Conservation (phyloP, 1,139 yeast genomes). For the Eremothecium gossypii region DNA sequence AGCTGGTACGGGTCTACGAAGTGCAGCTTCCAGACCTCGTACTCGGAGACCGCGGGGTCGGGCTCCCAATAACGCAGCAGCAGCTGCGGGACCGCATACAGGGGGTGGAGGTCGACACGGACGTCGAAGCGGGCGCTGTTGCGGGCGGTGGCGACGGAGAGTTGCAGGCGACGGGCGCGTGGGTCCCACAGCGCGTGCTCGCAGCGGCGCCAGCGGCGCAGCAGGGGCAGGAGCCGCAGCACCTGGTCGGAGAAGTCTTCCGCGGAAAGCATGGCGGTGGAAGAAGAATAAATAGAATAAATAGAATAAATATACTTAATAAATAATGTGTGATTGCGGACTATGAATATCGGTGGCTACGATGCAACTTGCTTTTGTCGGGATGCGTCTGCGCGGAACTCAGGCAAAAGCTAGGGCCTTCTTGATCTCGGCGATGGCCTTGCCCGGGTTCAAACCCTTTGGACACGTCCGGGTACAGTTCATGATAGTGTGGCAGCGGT, state of each 20-base stretch:
- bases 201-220: constrained; percentile 5
- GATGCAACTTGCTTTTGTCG: too few relatives aligned
- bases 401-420: constrained; percentile 61
- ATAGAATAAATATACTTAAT: constrained; percentile 4
- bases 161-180: neutral
- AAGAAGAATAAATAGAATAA: neutral
- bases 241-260: too few relatives aligned
- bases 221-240: constrained; percentile 3
- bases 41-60: constrained; percentile 3
- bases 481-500: constrained; percentile 99
- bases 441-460: constrained; percentile 97
- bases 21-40: constrained; percentile 2
- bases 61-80: constrained; percentile 15
- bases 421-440: constrained; percentile 94
- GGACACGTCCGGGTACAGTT: constrained; percentile 98
- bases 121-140: neutral
- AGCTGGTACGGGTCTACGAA: constrained; percentile 4
- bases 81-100: constrained; percentile 19
- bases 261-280: too few relatives aligned
- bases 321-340: neutral
- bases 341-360: too few relatives aligned
- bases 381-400: neutral
- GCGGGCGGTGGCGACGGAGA: neutral
- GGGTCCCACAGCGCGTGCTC: neutral
- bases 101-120: constrained; percentile 10